Base-by-base conservation (phyloP, 345 rosid genomes). In the Hibiscus trionum region DNA sequence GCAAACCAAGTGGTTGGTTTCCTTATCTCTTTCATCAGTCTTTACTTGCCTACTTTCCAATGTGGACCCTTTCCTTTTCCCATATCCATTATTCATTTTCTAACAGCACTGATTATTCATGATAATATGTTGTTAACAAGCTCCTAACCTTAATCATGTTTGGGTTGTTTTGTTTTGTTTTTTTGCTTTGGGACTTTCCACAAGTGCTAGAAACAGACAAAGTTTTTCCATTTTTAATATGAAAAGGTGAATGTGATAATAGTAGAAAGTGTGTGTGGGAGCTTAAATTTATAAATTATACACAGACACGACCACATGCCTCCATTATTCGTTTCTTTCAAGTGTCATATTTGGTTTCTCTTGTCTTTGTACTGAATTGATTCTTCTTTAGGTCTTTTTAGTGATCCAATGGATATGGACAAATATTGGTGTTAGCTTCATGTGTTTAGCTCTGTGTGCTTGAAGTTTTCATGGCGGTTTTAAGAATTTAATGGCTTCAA, bases 121-220 rank as follows among this genome's bases (percentile, higher is more conserved):
- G 61, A 9, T 56, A 19, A 44, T 8, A 7, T 31, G 55, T 16
- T 31, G 29, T 68, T 10, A 16, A n/a, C 33, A 31, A n/a, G 71
- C 33, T 16, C 42, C 42, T 26, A 67, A 66, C 44, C 8, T 44
- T 75, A 70, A 81, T 60, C 47, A 79, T 81, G 76, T 27, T 74
- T 83, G 76, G 61, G 76, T 76, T 73, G 27, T 65, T 73, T 55
- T 55, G 9, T 50, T 55, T n/a, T 50, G 7, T 50, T 50, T 53
- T 56, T 56, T 21, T 8, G 2, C 76, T 77, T 78, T 61, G 31
- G 66, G 70, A 60, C 82, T 63, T 79, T 83, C 80, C 74, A 61
- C 63, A 70, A 72, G 82, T 73, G 78, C 81, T 79, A 79, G 80
- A 80, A 75, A 75, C 72, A 59, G 87, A 78, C 84, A 80, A 50